Conservation (phyloP, 257 asterid species). For the Echites panduratus region DNA sequence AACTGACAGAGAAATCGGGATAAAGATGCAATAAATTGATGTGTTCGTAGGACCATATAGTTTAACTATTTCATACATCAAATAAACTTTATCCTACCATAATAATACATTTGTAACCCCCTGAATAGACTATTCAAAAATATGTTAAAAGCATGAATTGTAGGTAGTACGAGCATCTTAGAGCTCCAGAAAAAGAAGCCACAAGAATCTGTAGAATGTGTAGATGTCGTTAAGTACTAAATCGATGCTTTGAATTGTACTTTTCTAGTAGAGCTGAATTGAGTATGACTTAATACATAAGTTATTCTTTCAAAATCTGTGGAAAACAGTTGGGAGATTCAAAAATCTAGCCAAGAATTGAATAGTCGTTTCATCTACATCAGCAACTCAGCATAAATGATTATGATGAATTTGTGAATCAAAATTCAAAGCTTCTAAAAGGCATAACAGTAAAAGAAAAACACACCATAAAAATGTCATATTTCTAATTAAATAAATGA, state of each 20-base stretch:
- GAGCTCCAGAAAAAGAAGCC: neutral
- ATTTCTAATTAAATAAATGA: neutral
- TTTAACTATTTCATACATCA: neutral
- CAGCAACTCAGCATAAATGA: neutral
- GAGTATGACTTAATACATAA: neutral
- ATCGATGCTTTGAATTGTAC: too few species aligned
- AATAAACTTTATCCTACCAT: neutral
- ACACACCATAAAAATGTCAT: neutral
- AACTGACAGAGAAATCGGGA: neutral
- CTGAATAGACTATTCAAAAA: neutral
- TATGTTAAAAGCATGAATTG: neutral
- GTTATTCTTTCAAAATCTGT: neutral
- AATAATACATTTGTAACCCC: neutral
- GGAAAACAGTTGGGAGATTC: neutral
- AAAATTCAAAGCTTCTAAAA: neutral
- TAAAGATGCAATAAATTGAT: neutral
- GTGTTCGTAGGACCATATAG: neutral
- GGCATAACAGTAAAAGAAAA: neutral
- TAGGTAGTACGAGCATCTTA: neutral
- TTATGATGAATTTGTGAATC: neutral
- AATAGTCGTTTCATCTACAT: neutral
- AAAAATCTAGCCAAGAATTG: neutral
- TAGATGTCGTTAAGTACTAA: neutral
- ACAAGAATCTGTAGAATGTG: neutral
- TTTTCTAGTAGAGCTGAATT: neutral